These are phyloP conservation scores for Paramecium biaurelia DNA, from an alignment of 73 alveolate genomes.

Conservation along the genomic window DNA sequence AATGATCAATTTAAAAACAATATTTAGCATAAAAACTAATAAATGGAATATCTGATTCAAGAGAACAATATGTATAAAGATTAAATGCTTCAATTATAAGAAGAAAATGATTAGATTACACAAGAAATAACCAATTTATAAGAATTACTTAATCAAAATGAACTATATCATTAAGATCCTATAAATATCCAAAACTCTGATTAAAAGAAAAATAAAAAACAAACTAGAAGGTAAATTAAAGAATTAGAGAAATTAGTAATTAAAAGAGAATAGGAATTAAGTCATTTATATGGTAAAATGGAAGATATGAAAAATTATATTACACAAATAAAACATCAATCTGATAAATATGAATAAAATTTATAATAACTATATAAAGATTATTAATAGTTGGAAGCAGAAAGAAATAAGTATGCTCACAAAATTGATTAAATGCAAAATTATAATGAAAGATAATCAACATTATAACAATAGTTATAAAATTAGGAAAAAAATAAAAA, in stretches of 20 bases:
- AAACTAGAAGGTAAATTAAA: background rate
- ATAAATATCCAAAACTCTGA: background rate
- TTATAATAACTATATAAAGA: background rate
- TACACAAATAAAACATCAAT: background rate
- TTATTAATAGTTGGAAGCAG: background rate
- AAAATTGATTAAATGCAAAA: conserved; percentile 1
- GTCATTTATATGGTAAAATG: background rate
- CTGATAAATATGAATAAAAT: background rate
- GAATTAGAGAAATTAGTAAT: background rate
- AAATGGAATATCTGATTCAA: background rate
- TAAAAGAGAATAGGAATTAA: conserved; percentile 7
- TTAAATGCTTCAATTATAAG: background rate
- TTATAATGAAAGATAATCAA: background rate
- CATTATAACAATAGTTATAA: background rate
- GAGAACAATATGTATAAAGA: conserved; percentile 7
- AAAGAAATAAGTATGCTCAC: background rate
- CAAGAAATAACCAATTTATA: background rate
- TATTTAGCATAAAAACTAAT: background rate
- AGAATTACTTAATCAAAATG: background rate
- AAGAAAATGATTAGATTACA: background rate
- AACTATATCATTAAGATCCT: background rate
- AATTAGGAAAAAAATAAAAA: background rate
- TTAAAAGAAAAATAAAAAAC: background rate
- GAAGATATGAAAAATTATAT: conserved; percentile 19
- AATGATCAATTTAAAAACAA: background rate